Evolutionary conservation across 2,329 filamentous ascomycete genomes (phyloP).

Genomic region (Fusarium incarnatum): DNA sequence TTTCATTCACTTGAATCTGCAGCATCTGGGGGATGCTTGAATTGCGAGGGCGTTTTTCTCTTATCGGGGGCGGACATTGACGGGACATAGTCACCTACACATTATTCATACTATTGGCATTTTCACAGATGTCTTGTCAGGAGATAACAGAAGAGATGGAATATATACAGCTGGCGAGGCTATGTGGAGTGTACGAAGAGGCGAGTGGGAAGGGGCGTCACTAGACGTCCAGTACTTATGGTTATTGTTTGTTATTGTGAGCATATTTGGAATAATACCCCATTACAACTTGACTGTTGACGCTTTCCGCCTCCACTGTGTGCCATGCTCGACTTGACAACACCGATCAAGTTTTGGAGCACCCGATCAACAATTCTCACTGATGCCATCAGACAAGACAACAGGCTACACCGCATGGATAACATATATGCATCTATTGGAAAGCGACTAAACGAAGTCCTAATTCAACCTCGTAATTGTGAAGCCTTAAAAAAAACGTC

Average conservation of each 20-base stretch:
- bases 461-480: background rate
- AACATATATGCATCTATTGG: background rate
- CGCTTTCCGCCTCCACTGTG: background rate
- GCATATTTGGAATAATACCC: slow-evolving; percentile 48
- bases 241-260: slow-evolving; percentile 43
- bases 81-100: slow-evolving; percentile 31
- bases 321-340: background rate
- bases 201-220: slow-evolving; percentile 14
- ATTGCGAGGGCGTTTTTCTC: slow-evolving; percentile 31
- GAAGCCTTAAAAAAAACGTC: background rate
- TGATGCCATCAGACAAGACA: background rate
- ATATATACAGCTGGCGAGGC: slow-evolving; percentile 31
- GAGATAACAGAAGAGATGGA: slow-evolving; percentile 27
- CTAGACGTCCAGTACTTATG: slow-evolving; percentile 39
- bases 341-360: background rate
- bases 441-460: background rate
- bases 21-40: slow-evolving; percentile 23
- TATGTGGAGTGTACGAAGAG: slow-evolving; percentile 22
- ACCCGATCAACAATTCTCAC: background rate
- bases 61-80: slow-evolving; percentile 13
- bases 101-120: slow-evolving; percentile 25
- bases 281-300: slow-evolving; percentile 26
- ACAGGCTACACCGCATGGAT: background rate
- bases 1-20: slow-evolving; percentile 32
- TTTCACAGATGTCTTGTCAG: slow-evolving; percentile 26